phyloP scores from a whole-genome alignment of 768 basidiomycete species.

The Sarcodon sp. region DNA sequence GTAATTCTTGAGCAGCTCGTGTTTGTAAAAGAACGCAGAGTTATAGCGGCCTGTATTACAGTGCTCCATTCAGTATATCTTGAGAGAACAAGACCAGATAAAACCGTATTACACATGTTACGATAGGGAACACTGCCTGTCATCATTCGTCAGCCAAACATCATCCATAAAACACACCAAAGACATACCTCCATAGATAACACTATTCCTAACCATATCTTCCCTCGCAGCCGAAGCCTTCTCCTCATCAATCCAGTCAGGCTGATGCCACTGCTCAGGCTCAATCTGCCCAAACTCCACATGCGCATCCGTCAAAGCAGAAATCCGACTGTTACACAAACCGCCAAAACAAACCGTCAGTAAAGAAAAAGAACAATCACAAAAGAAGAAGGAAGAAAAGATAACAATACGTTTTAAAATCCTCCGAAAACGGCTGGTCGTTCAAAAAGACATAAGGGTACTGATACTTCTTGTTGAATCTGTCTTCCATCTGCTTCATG shows the following conservation, averaged over 20 bases:
- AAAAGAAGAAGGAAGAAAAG: slow-evolving; percentile 15
- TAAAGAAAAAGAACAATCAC: background rate
- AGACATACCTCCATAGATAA: slow-evolving; percentile 38
- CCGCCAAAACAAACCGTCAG: slow-evolving; percentile 15
- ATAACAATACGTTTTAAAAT: slow-evolving; percentile 48
- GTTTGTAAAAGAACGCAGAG: slow-evolving; percentile 38
- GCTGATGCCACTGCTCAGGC: slow-evolving; percentile 69
- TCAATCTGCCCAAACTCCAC: slow-evolving; percentile 76
- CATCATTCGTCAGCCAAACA: background rate
- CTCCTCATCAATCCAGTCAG: slow-evolving; percentile 52
- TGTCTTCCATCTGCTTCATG: slow-evolving; percentile 45
- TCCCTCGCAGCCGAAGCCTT: slow-evolving; percentile 33
- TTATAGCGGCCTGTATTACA: background rate
- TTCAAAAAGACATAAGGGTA: slow-evolving; percentile 86
- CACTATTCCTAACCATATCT: slow-evolving; percentile 41
- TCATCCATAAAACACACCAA: background rate
- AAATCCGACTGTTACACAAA: slow-evolving; percentile 35
- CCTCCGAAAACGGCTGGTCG: slow-evolving; percentile 62
- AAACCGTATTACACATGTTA: background rate
- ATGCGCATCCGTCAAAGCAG: slow-evolving; percentile 44
- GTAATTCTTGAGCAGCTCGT: slow-evolving; percentile 25
- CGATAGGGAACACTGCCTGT: background rate
- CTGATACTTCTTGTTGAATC: slow-evolving; percentile 46
- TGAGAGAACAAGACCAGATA: background rate
- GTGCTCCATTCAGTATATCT: background rate